Evolutionary conservation across 1,284 basidiomycete species (phyloP).

Genomic region (Ganoderma sp.): DNA sequence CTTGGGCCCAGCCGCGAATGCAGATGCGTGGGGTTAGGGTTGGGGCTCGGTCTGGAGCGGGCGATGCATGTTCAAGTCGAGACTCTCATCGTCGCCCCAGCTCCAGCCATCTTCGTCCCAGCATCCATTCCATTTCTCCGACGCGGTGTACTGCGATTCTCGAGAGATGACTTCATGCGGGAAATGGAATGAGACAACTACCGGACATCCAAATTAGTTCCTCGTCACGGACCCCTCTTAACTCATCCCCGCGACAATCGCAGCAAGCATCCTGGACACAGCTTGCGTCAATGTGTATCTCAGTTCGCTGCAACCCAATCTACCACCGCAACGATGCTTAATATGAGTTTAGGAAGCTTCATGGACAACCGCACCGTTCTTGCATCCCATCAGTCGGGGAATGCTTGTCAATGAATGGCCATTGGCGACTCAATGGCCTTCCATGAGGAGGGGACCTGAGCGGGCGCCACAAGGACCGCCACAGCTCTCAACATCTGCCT

Average conservation of each 20-base stretch:
- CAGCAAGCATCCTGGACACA: conserved; percentile 2
- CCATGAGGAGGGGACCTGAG: background rate
- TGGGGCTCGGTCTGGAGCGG: background rate
- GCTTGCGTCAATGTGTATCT: conserved; percentile 6
- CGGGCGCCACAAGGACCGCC: background rate
- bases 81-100: no score
- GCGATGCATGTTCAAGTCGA: background rate
- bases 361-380: background rate
- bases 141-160: background rate
- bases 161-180: conserved; percentile 10
- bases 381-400: background rate
- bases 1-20: no score
- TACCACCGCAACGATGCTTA: background rate
- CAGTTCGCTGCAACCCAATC: background rate
- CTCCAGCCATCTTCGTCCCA: background rate
- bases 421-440: background rate
- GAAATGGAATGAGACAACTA: conserved; percentile 5
- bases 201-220: background rate
- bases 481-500: background rate
- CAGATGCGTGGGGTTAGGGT: background rate
- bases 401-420: background rate
- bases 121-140: conserved; percentile 10
- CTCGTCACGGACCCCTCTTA: conserved; percentile 1
- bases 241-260: conserved; percentile 10
- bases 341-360: background rate